Conservation (phyloP, 495 filamentous ascomycete species). For the Chaetomium fimeti region DNA sequence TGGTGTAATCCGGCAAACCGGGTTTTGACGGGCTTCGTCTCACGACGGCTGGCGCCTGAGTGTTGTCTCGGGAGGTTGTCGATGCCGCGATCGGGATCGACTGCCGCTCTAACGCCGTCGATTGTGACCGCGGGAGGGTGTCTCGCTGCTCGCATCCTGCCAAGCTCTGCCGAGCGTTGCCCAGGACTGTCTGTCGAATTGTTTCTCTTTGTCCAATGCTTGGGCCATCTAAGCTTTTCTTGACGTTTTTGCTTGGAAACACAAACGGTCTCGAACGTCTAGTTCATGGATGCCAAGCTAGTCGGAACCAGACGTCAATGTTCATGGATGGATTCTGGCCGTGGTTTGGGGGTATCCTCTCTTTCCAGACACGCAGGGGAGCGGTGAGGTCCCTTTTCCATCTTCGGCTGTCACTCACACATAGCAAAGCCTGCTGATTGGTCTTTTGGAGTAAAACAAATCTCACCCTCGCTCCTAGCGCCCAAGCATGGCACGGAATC, state of each 20-base stretch:
- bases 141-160: not conserved
- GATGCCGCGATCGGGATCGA: conserved; percentile 5
- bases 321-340: not conserved
- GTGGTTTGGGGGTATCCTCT: not conserved
- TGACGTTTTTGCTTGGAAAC: not conserved
- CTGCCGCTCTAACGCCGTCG: not conserved
- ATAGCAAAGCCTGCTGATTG: conserved; percentile 2
- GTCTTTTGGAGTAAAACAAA: not conserved
- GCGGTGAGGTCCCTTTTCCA: conserved; percentile 10
- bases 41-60: not conserved
- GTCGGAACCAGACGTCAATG: not conserved
- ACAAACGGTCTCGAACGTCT: not conserved
- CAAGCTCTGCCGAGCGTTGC: conserved; percentile 7
- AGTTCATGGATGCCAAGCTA: conserved; percentile 2
- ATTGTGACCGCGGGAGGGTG: not conserved
- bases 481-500: conserved; percentile 15
- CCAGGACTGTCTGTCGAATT: not conserved
- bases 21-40: not conserved
- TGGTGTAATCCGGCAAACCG: not conserved
- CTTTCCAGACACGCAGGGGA: not conserved
- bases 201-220: not conserved
- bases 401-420: not conserved
- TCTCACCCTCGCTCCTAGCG: not conserved
- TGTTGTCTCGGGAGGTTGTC: not conserved
- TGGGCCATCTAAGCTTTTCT: conserved; percentile 8